phyloP scores from a whole-genome alignment of 2,329 filamentous ascomycete genomes.

The Trichoderma guizhouense region DNA sequence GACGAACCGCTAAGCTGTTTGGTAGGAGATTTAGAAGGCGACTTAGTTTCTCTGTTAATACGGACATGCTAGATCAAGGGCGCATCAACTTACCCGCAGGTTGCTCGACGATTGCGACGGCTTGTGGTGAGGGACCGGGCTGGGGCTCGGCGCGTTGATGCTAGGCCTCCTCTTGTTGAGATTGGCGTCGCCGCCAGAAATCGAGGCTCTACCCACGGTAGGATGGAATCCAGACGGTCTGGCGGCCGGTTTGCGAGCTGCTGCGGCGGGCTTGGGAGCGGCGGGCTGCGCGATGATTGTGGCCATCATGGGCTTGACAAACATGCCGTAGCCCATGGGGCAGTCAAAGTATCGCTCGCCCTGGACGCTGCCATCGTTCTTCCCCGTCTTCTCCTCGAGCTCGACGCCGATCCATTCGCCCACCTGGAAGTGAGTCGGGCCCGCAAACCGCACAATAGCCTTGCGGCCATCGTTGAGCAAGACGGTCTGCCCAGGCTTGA shows the following conservation, averaged over 20 bases:
- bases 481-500: constrained; percentile 68
- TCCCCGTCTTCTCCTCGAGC: constrained; percentile 75
- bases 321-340: constrained; percentile 73
- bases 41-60: constrained; percentile 17
- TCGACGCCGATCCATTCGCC: constrained; percentile 91
- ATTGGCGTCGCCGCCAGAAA: constrained; percentile 47
- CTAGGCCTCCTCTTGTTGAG: constrained; percentile 60
- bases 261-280: constrained; percentile 36
- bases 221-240: constrained; percentile 51
- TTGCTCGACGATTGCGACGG: constrained; percentile 54
- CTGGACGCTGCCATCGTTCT: constrained; percentile 91
- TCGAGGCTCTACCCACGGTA: constrained; percentile 38
- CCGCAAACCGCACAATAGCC: constrained; percentile 77
- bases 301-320: constrained; percentile 71
- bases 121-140: constrained; percentile 55
- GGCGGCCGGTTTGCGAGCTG: constrained; percentile 35
- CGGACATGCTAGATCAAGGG: constrained; percentile 9
- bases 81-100: constrained; percentile 46
- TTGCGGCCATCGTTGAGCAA: constrained; percentile 74
- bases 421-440: constrained; percentile 72
- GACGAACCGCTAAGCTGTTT: constrained; percentile 59
- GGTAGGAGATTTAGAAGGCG: constrained; percentile 17
- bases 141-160: constrained; percentile 68
- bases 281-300: constrained; percentile 53
- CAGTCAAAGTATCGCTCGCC: constrained; percentile 89